Conservation (phyloP, 73 alveolate genomes). For the Stentor roeselii region DNA sequence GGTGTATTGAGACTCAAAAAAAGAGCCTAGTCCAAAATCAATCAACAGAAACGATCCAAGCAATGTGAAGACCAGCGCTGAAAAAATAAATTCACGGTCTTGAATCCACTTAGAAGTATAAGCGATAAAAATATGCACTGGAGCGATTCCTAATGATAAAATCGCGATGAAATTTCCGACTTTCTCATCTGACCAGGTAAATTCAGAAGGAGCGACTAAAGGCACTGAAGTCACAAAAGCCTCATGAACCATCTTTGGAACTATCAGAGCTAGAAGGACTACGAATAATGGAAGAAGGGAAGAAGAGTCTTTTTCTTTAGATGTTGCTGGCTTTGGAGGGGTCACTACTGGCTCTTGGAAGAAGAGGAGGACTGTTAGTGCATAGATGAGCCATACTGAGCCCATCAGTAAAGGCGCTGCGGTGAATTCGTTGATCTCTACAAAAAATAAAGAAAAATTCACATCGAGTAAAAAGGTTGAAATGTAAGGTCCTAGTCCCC, state of each 20-base stretch:
- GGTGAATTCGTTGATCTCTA: neutral
- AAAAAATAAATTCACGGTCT: neutral
- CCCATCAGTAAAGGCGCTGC: neutral
- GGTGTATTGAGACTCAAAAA: neutral
- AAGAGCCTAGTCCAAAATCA: neutral
- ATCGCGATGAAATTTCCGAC: neutral
- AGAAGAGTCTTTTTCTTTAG: neutral
- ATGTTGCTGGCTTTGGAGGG: neutral
- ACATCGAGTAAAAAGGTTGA: neutral
- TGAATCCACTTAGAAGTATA: neutral
- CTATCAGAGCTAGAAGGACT: neutral
- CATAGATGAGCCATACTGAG: neutral
- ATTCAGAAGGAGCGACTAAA: neutral
- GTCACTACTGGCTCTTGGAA: neutral
- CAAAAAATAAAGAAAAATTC: neutral
- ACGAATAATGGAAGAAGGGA: neutral
- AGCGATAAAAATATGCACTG: neutral
- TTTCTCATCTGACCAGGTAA: neutral
- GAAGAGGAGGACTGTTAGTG: neutral
- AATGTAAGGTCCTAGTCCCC: conserved; percentile 13
- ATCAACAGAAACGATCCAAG: neutral
- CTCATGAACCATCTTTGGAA: neutral
- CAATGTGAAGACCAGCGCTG: neutral
- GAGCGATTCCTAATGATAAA: neutral
- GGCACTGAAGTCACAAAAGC: neutral